These are phyloP conservation scores for Beta macrorhiza DNA, from an alignment of 179 eudicot genomes.

Conservation along the genomic window DNA sequence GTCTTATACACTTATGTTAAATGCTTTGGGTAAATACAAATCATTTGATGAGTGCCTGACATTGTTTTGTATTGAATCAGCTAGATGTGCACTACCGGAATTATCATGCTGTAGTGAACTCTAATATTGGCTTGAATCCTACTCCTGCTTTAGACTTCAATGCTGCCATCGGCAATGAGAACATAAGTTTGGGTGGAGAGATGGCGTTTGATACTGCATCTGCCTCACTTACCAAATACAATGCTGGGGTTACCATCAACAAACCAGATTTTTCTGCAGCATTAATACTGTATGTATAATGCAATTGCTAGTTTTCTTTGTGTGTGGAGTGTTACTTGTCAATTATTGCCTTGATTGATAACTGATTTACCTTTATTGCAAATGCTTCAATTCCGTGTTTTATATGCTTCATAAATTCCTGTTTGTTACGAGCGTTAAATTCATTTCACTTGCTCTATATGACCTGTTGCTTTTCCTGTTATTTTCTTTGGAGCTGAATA, in stretches of 20 bases:
- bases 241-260: constrained; percentile 67
- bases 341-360: neutral
- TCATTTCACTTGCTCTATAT: neutral
- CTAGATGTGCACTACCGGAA: constrained; percentile 76
- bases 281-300: constrained; percentile 59
- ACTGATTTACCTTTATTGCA: neutral
- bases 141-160: constrained; percentile 68
- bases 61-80: constrained; percentile 42
- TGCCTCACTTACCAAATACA: constrained; percentile 77
- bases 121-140: constrained; percentile 79
- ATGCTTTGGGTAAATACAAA: neutral
- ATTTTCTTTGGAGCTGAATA: too few relatives aligned
- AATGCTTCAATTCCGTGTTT: neutral
- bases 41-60: neutral
- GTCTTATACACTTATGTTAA: neutral
- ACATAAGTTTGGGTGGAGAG: constrained; percentile 75
- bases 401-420: neutral
- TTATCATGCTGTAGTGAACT: constrained; percentile 61
- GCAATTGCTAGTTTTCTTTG: neutral
- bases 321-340: neutral
- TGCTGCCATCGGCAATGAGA: constrained; percentile 68
- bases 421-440: neutral
- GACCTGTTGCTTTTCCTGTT: too few relatives aligned
- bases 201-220: constrained; percentile 81
- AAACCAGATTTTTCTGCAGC: constrained; percentile 78